Evolutionary conservation across 2,329 filamentous ascomycete species (phyloP).

Genomic region (Herpotrichia juniperi): DNA sequence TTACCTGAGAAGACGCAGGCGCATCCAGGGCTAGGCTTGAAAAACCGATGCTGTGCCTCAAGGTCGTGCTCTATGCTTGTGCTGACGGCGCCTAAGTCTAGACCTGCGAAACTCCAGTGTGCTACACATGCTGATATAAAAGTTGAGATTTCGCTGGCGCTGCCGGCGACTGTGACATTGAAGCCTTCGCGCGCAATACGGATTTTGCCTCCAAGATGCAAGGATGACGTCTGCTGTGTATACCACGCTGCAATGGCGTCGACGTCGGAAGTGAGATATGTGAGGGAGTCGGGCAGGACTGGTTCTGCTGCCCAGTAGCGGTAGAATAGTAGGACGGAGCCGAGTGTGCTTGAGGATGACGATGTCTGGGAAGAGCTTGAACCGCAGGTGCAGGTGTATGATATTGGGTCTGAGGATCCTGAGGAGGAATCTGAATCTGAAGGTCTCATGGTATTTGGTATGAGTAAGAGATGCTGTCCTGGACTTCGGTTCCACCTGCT

Average conservation of each 20-base stretch:
- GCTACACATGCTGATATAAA: slow-evolving; percentile 21
- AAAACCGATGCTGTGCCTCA: slow-evolving; percentile 16
- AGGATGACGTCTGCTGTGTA: slow-evolving; percentile 8
- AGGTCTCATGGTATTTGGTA: no score
- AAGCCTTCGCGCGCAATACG: slow-evolving; percentile 29
- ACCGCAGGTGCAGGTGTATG: slow-evolving; percentile 24
- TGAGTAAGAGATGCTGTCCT: no score
- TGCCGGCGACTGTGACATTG: slow-evolving; percentile 30
- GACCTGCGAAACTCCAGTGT: slow-evolving; percentile 25
- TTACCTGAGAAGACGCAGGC: slow-evolving; percentile 22
- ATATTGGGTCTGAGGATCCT: slow-evolving; percentile 19
- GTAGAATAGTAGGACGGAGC: slow-evolving; percentile 27
- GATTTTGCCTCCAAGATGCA: slow-evolving; percentile 24
- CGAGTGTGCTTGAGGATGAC: neutral
- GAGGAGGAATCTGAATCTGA: no score
- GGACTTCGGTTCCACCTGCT: no score
- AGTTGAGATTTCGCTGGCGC: slow-evolving; percentile 9
- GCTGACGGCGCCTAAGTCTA: neutral
- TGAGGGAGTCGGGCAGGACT: slow-evolving; percentile 11
- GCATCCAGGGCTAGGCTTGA: slow-evolving; percentile 30
- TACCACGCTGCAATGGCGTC: slow-evolving; percentile 21
- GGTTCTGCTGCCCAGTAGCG: slow-evolving; percentile 28
- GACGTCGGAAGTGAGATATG: slow-evolving; percentile 6
- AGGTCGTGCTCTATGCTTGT: slow-evolving; percentile 15
- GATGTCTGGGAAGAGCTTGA: slow-evolving; percentile 9